Conservation (phyloP, 176 grass and related monocot species). For the Microstegium vimineum region DNA sequence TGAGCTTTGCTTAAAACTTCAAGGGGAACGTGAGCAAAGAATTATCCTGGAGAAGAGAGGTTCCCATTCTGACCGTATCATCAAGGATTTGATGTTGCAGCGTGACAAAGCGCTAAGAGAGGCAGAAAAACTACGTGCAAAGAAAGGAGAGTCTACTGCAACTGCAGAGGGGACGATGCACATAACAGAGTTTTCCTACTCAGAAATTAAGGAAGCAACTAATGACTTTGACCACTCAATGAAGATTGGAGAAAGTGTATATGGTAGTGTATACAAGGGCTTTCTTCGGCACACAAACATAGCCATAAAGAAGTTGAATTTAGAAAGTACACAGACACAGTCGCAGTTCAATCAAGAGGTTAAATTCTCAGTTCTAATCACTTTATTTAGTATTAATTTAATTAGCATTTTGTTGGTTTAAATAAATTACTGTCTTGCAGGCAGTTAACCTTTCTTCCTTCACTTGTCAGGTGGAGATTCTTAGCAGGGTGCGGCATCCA, state of each 20-base stretch:
- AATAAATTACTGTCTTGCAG: conserved; percentile 3
- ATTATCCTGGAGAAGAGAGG: conserved; percentile 37
- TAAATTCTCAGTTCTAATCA: conserved; percentile 9
- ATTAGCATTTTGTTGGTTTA: conserved; percentile 11
- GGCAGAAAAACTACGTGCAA: conserved; percentile 39
- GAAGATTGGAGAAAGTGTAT: conserved; percentile 71
- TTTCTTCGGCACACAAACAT: conserved; percentile 51
- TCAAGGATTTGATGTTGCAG: conserved; percentile 50
- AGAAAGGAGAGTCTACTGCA: conserved; percentile 26
- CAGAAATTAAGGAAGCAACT: conserved; percentile 60
- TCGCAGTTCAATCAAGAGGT: conserved; percentile 79
- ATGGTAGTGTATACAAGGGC: conserved; percentile 71
- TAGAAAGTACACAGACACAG: conserved; percentile 43
- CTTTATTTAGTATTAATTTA: conserved; percentile 20
- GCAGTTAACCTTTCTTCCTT: conserved; percentile 21
- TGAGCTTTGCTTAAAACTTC: conserved; percentile 38
- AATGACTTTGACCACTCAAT: conserved; percentile 50
- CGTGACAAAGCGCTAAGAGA: conserved; percentile 50
- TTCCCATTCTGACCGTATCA: conserved; percentile 32
- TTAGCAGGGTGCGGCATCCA: conserved; percentile 61
- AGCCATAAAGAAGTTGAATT: conserved; percentile 69
- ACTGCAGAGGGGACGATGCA: not conserved
- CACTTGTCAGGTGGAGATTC: conserved; percentile 57
- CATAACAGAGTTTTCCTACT: conserved; percentile 47
- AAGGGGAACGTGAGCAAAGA: conserved; percentile 38